phyloP scores from a whole-genome alignment of 192 early-diverging fungal genomes.

The Irineochytrium annulatum region DNA sequence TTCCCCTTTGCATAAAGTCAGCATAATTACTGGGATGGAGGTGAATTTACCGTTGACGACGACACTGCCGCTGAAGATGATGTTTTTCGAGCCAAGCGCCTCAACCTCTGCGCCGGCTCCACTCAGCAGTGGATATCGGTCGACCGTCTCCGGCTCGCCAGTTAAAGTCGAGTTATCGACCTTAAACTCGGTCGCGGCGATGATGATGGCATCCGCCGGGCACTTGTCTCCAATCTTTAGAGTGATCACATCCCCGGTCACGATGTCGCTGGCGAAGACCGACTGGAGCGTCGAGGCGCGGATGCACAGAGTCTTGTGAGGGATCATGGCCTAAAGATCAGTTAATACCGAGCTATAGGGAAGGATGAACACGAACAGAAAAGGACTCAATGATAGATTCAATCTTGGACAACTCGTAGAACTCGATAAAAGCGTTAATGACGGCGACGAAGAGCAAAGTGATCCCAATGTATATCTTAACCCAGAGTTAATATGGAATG shows the following conservation, averaged over 20 bases:
- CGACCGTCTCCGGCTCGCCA: conserved; percentile 47
- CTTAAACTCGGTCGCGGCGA: conserved; percentile 33
- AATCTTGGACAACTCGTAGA: conserved; percentile 63
- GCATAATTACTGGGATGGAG: no score
- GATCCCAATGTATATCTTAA: conserved; percentile 42
- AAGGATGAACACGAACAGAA: conserved; percentile 13
- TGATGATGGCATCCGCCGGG: conserved; percentile 40
- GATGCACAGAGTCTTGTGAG: conserved; percentile 33
- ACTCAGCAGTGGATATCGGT: conserved; percentile 13
- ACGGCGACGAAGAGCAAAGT: conserved; percentile 49
- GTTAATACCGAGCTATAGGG: not conserved
- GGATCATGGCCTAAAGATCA: conserved; percentile 32
- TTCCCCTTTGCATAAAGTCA: conserved; percentile 29
- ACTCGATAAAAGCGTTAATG: conserved; percentile 53
- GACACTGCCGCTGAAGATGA: conserved; percentile 44
- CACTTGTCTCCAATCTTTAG: conserved; percentile 39
- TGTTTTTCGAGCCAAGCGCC: conserved; percentile 44
- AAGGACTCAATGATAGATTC: conserved; percentile 76
- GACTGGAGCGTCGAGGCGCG: conserved; percentile 17
- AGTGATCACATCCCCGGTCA: conserved; percentile 42
- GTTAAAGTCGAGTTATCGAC: conserved; percentile 50
- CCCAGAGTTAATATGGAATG: not conserved
- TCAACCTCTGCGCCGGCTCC: conserved; percentile 13
- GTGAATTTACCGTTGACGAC: conserved; percentile 26
- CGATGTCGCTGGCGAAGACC: conserved; percentile 30